These are phyloP conservation scores for Combretum micranthum DNA, from an alignment of 345 rosid species.

Conservation along the genomic window DNA sequence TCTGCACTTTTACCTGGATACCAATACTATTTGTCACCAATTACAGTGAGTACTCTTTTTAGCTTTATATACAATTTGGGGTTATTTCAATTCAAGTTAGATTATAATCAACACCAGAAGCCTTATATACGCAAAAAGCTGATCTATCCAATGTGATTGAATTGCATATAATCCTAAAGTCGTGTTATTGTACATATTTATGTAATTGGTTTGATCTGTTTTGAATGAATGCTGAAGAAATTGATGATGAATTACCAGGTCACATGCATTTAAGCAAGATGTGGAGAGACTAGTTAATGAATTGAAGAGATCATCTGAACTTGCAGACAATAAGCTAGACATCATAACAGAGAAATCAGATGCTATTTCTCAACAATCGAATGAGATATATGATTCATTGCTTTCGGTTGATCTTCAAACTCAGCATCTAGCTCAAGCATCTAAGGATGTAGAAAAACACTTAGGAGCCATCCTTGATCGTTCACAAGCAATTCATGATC, in stretches of 20 bases:
- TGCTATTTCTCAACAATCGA: conserved; percentile 36
- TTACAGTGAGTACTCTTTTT: conserved; percentile 49
- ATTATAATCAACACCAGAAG: not conserved
- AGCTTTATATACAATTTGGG: not conserved
- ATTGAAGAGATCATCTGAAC: conserved; percentile 44
- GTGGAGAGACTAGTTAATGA: conserved; percentile 81
- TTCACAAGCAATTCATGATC: conserved; percentile 39
- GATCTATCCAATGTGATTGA: no score
- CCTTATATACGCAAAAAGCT: not conserved
- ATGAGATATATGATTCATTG: conserved; percentile 46
- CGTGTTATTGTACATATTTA: not conserved
- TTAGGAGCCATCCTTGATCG: conserved; percentile 41
- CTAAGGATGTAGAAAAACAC: conserved; percentile 34
- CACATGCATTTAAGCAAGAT: conserved; percentile 52
- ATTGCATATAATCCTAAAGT: no score
- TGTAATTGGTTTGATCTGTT: not conserved
- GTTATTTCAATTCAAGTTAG: not conserved
- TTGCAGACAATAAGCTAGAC: conserved; percentile 47
- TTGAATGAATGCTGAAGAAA: not conserved
- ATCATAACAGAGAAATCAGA: conserved; percentile 40
- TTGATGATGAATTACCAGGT: conserved; percentile 32
- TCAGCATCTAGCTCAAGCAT: conserved; percentile 40
- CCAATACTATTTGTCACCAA: conserved; percentile 81
- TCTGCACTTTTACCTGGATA: conserved; percentile 62
- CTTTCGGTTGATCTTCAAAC: conserved; percentile 41